Evolutionary conservation across 345 rosid genomes (phyloP).

Genomic region (Arabis hirsuta): DNA sequence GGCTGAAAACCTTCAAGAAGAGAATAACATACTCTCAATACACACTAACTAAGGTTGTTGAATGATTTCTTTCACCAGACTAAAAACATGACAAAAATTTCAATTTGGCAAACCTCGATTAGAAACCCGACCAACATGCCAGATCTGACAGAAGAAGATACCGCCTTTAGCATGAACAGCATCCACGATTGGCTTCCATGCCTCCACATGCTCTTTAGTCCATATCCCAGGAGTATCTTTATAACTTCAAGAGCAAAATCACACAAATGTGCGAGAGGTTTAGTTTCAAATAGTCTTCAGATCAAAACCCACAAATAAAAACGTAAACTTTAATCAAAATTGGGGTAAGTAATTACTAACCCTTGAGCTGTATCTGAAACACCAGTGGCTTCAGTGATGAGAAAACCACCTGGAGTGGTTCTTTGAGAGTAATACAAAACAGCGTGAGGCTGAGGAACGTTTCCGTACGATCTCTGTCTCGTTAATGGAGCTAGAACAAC

Average conservation of each 20-base stretch:
- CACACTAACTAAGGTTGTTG: not conserved
- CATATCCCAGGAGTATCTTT: slow-evolving; percentile 67
- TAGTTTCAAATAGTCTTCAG: not conserved
- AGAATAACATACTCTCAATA: not conserved
- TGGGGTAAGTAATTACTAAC: slow-evolving; percentile 29
- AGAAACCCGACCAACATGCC: slow-evolving; percentile 83
- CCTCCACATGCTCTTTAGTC: slow-evolving; percentile 84
- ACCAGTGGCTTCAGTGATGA: slow-evolving; percentile 65
- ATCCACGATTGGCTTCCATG: slow-evolving; percentile 86
- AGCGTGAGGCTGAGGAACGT: slow-evolving; percentile 77
- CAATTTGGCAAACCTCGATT: slow-evolving; percentile 40
- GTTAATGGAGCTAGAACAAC: slow-evolving; percentile 69
- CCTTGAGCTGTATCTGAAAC: slow-evolving; percentile 71
- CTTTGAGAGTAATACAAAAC: slow-evolving; percentile 73
- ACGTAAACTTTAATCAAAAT: not conserved
- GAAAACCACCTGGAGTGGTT: slow-evolving; percentile 60
- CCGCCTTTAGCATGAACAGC: slow-evolving; percentile 87
- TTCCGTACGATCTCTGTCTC: slow-evolving; percentile 57
- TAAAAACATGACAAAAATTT: not conserved
- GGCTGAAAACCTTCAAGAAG: slow-evolving; percentile 50
- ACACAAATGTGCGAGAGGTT: not conserved
- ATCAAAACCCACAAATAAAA: slow-evolving; percentile 24
- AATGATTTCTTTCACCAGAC: slow-evolving; percentile 10
- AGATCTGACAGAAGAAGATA: slow-evolving; percentile 68
- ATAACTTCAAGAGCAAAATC: slow-evolving; percentile 43